phyloP scores from a whole-genome alignment of 371 early-diverging fungal species.

The Basidiobolus meristosporus region DNA sequence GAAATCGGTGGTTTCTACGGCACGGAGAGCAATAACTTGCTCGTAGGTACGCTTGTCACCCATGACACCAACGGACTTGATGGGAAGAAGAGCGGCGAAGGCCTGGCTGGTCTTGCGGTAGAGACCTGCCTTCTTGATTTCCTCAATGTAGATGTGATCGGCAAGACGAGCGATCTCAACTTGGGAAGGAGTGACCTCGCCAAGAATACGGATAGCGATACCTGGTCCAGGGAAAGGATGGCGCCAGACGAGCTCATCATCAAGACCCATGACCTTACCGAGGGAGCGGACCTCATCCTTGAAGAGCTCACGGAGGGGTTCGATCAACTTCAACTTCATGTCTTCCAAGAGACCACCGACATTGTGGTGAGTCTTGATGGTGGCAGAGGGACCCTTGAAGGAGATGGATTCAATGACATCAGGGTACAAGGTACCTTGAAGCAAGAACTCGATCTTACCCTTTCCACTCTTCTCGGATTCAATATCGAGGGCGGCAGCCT shows the following conservation, averaged over 20 bases:
- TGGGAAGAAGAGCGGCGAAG: slow-evolving; percentile 85
- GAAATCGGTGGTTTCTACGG: slow-evolving; percentile 89
- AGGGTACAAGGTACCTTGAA: slow-evolving; percentile 96
- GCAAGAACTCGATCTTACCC: slow-evolving; percentile 70
- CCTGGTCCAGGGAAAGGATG: slow-evolving; percentile 98
- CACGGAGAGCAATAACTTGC: slow-evolving; percentile 91
- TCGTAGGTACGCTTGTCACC: slow-evolving; percentile 95
- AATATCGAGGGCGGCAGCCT: slow-evolving; percentile 74
- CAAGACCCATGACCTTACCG: slow-evolving; percentile 69
- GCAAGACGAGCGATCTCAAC: slow-evolving; percentile 85
- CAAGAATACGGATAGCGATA: slow-evolving; percentile 89
- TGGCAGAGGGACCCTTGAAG: slow-evolving; percentile 95
- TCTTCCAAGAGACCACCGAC: slow-evolving; percentile 89
- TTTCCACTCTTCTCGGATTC: slow-evolving; percentile 29
- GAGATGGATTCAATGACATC: slow-evolving; percentile 96
- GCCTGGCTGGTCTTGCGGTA: slow-evolving; percentile 94
- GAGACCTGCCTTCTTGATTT: slow-evolving; percentile 88
- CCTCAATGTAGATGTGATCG: slow-evolving; percentile 92
- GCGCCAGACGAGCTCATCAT: slow-evolving; percentile 90
- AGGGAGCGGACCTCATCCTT: slow-evolving; percentile 95
- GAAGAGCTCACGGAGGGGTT: slow-evolving; percentile 93
- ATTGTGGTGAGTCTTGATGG: slow-evolving; percentile 97
- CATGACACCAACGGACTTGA: slow-evolving; percentile 95
- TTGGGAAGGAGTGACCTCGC: slow-evolving; percentile 83
- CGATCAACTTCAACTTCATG: slow-evolving; percentile 93